Evolutionary conservation across 768 basidiomycete genomes (phyloP).

Genomic region (Tulasnella sp.): DNA sequence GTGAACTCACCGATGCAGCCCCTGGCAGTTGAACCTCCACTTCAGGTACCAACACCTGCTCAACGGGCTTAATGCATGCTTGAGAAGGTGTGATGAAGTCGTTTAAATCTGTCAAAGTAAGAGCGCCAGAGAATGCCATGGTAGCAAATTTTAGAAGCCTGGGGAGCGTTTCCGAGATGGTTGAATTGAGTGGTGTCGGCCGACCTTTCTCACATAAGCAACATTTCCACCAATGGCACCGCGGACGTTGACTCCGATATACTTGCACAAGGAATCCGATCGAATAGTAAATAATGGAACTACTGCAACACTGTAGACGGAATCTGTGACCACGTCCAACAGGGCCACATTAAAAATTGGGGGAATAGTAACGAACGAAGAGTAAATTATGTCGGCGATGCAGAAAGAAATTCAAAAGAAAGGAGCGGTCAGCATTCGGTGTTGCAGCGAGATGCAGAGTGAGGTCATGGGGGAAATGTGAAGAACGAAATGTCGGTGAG

Average conservation of each 20-base stretch:
- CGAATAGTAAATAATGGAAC: background rate
- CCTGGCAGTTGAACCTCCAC: slow-evolving; percentile 29
- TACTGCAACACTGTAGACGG: background rate
- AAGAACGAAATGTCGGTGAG: too few relatives aligned
- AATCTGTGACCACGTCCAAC: background rate
- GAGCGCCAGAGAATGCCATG: slow-evolving; percentile 83
- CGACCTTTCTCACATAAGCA: background rate
- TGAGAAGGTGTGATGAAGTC: slow-evolving; percentile 96
- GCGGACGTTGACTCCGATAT: too few relatives aligned
- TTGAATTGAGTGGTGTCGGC: background rate
- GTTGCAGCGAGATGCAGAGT: too few relatives aligned
- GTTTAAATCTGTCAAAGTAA: slow-evolving; percentile 87
- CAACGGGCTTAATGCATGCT: slow-evolving; percentile 93
- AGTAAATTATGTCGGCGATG: too few relatives aligned
- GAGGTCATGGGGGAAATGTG: too few relatives aligned
- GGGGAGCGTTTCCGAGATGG: too few relatives aligned
- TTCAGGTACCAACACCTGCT: slow-evolving; percentile 38
- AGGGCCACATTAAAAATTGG: too few relatives aligned
- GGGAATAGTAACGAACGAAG: too few relatives aligned
- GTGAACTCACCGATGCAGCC: slow-evolving; percentile 34
- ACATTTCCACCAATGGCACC: background rate
- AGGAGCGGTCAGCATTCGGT: too few relatives aligned
- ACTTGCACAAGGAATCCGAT: background rate
- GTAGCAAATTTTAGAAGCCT: background rate
- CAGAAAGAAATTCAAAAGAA: too few relatives aligned